Base-by-base conservation (phyloP, 306 rosid genomes). In the Dalbergia cochinchinensis region DNA sequence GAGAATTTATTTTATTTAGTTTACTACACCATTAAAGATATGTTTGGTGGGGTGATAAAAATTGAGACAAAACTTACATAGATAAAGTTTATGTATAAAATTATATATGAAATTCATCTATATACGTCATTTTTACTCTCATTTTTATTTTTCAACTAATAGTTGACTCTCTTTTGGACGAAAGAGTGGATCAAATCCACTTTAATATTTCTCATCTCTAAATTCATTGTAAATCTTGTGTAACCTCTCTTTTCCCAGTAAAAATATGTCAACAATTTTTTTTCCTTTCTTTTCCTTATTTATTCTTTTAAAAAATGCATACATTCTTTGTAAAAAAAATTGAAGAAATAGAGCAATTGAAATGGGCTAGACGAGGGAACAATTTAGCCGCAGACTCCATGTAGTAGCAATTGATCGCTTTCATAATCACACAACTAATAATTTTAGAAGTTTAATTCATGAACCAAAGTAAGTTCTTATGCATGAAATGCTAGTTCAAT, bases 401-500 rank as follows among this genome's bases (percentile, higher is more conserved):
- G 54, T 8, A 79, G 22, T 61, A 42, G 6, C 62, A 71, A 53
- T 69, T 4, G 12, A 74, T 35, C 68, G 41, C 45, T 47, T 39
- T 20, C 34, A 57, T 18, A 66, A 57, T n/a, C 45, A 58, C 64
- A n/a, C 34, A 48, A 4, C 10, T 7, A 60, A 19, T 12, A 63
- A 55, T 58, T 44, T 57, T 11, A 77, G 4, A 20, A 47, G 37
- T 33, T 55, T 33, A 3, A 33, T 41, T 11, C 63, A 77, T 34
- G 70, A 73, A 31, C 26, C 66, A 72, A 15, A 68, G 76, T 39
- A 26, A 65, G 74, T 4, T 20, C 16, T 10, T n/a, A 77, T 65
- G 81, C 85, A 77, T 72, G 89, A 65, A 78, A 73, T 37, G 87
- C 80, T 73, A 77, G 77, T 74, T 69, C 0, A 9, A 74, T 44